These are phyloP conservation scores for Kwoniella sp. DNA, from an alignment of 768 basidiomycete species.

Conservation along the genomic window DNA sequence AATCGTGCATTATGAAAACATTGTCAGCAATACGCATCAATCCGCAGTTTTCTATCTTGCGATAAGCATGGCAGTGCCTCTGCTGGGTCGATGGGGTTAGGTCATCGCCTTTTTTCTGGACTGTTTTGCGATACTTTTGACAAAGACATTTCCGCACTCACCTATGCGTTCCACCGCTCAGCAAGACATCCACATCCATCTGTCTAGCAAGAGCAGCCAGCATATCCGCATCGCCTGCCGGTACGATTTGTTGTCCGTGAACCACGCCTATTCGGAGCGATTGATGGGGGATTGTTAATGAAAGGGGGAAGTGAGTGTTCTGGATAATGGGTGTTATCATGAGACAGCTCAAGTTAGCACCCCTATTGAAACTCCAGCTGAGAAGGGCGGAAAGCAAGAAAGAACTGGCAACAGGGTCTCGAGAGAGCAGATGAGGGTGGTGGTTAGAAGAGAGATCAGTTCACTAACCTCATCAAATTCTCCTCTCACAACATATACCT, in stretches of 20 bases:
- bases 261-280: slow-evolving; percentile 90
- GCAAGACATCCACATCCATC: slow-evolving; percentile 95
- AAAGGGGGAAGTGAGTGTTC: slow-evolving; percentile 74
- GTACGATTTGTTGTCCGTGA: slow-evolving; percentile 91
- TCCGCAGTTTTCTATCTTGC: too few species aligned
- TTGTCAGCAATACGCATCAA: background rate
- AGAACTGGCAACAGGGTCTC: too few species aligned
- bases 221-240: slow-evolving; percentile 88
- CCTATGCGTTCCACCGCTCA: slow-evolving; percentile 94
- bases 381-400: too few species aligned
- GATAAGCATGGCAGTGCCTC: background rate
- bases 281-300: slow-evolving; percentile 74
- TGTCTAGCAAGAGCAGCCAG: slow-evolving; percentile 83
- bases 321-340: too few species aligned
- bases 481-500: slow-evolving; percentile 86
- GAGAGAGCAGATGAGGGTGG: too few species aligned
- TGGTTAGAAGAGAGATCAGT: too few species aligned
- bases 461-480: slow-evolving; percentile 88
- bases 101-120: too few species aligned
- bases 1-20: background rate
- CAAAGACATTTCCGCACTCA: slow-evolving; percentile 57
- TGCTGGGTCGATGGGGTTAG: too few species aligned
- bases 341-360: too few species aligned
- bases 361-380: too few species aligned
- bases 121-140: background rate